These are phyloP conservation scores for Monilinia fructigena DNA, from an alignment of 2,329 filamentous ascomycete species.

Conservation along the genomic window DNA sequence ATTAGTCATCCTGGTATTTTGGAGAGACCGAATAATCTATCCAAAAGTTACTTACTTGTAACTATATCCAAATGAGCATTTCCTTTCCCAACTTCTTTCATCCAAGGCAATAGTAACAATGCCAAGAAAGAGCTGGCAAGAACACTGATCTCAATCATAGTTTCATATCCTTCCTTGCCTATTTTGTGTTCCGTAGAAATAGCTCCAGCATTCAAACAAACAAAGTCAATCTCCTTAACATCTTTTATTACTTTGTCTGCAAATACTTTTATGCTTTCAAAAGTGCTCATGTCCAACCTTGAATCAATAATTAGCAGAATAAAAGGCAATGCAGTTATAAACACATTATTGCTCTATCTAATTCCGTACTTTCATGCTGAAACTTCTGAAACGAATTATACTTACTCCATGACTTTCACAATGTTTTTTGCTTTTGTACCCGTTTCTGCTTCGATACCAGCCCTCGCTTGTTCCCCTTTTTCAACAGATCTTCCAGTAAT, in stretches of 20 bases:
- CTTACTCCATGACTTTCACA: conserved; percentile 27
- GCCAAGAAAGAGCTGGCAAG: conserved; percentile 56
- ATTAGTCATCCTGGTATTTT: not conserved
- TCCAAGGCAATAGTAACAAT: conserved; percentile 51
- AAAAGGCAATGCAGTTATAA: not conserved
- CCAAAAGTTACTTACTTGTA: conserved; percentile 28
- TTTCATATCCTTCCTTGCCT: conserved; percentile 48
- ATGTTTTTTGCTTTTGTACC: conserved; percentile 27
- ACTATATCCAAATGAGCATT: conserved; percentile 34
- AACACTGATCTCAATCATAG: conserved; percentile 56
- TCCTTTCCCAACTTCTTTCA: conserved; percentile 42
- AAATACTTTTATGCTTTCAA: conserved; percentile 31
- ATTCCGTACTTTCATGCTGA: not conserved
- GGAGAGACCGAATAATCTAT: conserved; percentile 1
- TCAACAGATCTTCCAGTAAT: conserved; percentile 44
- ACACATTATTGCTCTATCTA: not conserved
- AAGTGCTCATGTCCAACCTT: conserved; percentile 35
- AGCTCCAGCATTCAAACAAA: conserved; percentile 39
- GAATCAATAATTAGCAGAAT: not conserved
- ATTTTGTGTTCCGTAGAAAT: conserved; percentile 27
- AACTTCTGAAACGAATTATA: conserved; percentile 11
- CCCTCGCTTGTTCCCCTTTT: conserved; percentile 43
- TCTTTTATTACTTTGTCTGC: conserved; percentile 32
- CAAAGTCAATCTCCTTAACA: conserved; percentile 34
- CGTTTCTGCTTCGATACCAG: conserved; percentile 40